Evolutionary conservation across 2,329 filamentous ascomycete species (phyloP).

Genomic region (Periconia sp.): DNA sequence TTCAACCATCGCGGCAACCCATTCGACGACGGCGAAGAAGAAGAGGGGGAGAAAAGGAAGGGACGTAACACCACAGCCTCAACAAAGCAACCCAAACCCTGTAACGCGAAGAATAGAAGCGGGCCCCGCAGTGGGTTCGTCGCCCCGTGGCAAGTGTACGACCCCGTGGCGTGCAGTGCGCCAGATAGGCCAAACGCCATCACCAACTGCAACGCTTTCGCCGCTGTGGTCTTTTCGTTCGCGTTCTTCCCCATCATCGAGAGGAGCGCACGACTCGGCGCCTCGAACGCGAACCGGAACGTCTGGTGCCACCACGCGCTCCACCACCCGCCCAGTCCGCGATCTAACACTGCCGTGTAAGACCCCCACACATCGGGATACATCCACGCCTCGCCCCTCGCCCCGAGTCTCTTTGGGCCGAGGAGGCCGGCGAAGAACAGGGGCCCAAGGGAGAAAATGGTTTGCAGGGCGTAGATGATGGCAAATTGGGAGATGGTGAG

Average conservation of each 20-base stretch:
- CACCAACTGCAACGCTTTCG: constrained; percentile 53
- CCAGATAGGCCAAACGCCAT: constrained; percentile 68
- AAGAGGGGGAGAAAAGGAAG: not conserved
- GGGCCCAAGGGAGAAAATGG: constrained; percentile 63
- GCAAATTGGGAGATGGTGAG: constrained; percentile 58
- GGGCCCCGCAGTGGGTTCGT: constrained; percentile 60
- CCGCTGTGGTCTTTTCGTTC: constrained; percentile 53
- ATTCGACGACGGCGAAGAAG: too few relatives aligned
- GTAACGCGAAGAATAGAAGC: not conserved
- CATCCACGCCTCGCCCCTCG: constrained; percentile 62
- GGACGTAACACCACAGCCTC: not conserved
- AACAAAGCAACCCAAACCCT: not conserved
- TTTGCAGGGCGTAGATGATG: constrained; percentile 62
- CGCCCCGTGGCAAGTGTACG: constrained; percentile 69
- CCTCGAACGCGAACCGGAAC: constrained; percentile 72
- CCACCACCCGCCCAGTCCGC: constrained; percentile 81
- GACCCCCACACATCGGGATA: constrained; percentile 62
- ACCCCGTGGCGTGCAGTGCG: constrained; percentile 70
- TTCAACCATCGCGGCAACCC: constrained; percentile 51
- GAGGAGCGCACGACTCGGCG: constrained; percentile 57
- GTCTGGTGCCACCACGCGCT: constrained; percentile 88
- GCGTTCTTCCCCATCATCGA: constrained; percentile 20
- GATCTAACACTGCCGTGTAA: constrained; percentile 59
- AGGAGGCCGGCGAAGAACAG: constrained; percentile 62
- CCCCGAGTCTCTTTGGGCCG: constrained; percentile 61